phyloP scores from a whole-genome alignment of 192 early-diverging fungal genomes.

The Entrophospora sp. region DNA sequence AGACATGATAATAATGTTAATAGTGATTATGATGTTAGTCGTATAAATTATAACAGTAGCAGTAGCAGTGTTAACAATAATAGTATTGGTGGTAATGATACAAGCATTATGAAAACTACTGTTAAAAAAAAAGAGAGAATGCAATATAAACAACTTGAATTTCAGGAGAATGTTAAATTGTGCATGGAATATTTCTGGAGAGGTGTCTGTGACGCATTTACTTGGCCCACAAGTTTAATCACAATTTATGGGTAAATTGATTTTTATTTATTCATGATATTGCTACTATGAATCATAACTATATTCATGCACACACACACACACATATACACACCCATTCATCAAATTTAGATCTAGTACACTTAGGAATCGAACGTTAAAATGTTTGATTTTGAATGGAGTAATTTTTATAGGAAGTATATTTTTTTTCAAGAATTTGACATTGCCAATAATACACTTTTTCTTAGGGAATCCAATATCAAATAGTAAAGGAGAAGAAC shows the following conservation, averaged over 20 bases:
- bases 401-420: conserved; percentile 46
- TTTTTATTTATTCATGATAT: too few species aligned
- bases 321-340: conserved; percentile 22
- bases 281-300: too few species aligned
- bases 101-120: too few species aligned
- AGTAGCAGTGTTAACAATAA: too few species aligned
- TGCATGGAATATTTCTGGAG: conserved; percentile 7
- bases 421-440: conserved; percentile 31
- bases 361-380: conserved; percentile 25
- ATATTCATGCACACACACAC: too few species aligned
- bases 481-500: not conserved
- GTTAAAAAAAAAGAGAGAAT: too few species aligned
- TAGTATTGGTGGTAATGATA: too few species aligned
- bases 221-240: conserved; percentile 35
- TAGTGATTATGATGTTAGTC: too few species aligned
- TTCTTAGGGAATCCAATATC: conserved; percentile 5
- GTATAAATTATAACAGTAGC: too few species aligned
- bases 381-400: conserved; percentile 43
- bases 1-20: too few species aligned
- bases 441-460: conserved; percentile 21
- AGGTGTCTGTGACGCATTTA: conserved; percentile 30
- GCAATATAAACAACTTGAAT: too few species aligned
- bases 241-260: conserved; percentile 45
- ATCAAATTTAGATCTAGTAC: too few species aligned
- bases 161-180: conserved; percentile 2